Evolutionary conservation across 306 rosid species (phyloP), one percentile per base, ranked within the genome.

Genomic region (Glycine soja): DNA sequence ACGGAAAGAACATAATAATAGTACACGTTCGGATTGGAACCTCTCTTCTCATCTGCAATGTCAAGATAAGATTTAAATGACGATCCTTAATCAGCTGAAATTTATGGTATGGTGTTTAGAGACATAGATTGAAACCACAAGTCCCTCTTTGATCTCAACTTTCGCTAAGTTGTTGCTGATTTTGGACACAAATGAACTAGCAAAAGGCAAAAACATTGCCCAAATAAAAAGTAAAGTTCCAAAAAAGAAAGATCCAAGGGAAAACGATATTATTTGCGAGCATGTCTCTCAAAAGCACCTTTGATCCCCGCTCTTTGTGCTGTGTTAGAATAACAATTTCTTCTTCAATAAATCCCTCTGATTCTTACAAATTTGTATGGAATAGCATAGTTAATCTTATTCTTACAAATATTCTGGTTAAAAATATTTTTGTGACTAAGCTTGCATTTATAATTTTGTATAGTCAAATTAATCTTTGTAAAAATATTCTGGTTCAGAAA

Each of bases 231-330:
- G 34, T 19, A 24, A 54, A 78, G 48, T 56, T 69, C 70, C 59
- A 78, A 51, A 68, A 58, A 43, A 78, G 18, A 69, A 78, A 24
- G 58, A 54, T 19, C n/a, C 19, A 81, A 84, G 43, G 72, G 81
- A 75, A 77, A 75, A 67, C 43, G 70, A 58, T 69, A 30, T 74
- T 15, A 74, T 68, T 54, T 7, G 57, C 69, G 18, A 79, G 34
- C 73, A 72, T 62, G 65, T 36, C 74, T 58, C 53, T 59, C 48
- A 4, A 56, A 68, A 77, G 64, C 40, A 64, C 16, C 64, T 67
- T 70, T 30, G 4, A 51, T 46, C 30, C 30, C 30, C 30, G 30
- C 30, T 24, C 30, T 24, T 24, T 24, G 30, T 24, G 30, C 30
- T 24, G 30, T 24, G 30, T 24, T 1, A 19, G 24, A 19, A 24